Conservation (phyloP, 495 filamentous ascomycete genomes). For the Entonaema liquescens region DNA sequence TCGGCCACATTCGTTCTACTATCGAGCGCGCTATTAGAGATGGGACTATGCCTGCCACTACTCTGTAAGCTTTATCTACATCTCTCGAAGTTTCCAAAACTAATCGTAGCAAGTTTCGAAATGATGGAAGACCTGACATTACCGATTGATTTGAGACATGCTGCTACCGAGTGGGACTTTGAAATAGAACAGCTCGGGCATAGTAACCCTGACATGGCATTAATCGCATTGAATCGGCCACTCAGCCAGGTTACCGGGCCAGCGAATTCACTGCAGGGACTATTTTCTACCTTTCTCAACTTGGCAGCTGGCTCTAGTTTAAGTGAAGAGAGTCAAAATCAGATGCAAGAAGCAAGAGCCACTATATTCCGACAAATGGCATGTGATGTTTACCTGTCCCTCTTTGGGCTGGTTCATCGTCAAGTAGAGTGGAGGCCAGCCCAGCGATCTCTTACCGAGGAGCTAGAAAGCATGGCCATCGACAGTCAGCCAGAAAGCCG, state of each 20-base stretch:
- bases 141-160: constrained; percentile 17
- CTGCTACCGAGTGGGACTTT: constrained; percentile 26
- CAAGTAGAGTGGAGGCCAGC: constrained; percentile 10
- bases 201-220: constrained; percentile 20
- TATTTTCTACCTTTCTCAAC: constrained; percentile 19
- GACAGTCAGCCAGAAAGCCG: constrained; percentile 39
- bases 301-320: constrained; percentile 4
- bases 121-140: constrained; percentile 27
- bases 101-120: constrained; percentile 35
- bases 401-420: constrained; percentile 35
- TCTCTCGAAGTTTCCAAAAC: background rate
- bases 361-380: constrained; percentile 30
- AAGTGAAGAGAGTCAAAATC: background rate
- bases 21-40: constrained; percentile 24
- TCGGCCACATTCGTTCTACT: constrained; percentile 27
- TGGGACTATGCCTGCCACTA: constrained; percentile 28
- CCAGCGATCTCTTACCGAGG: constrained; percentile 12
- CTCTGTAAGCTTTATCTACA: constrained; percentile 37
- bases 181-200: constrained; percentile 32
- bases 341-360: constrained; percentile 6
- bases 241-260: constrained; percentile 9
- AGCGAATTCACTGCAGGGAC: constrained; percentile 24
- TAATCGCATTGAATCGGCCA: constrained; percentile 26
- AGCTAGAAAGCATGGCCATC: constrained; percentile 32
- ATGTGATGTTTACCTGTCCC: constrained; percentile 41